Evolutionary conservation across 768 basidiomycete species (phyloP).

Genomic region (Calocybe gangraenosa): DNA sequence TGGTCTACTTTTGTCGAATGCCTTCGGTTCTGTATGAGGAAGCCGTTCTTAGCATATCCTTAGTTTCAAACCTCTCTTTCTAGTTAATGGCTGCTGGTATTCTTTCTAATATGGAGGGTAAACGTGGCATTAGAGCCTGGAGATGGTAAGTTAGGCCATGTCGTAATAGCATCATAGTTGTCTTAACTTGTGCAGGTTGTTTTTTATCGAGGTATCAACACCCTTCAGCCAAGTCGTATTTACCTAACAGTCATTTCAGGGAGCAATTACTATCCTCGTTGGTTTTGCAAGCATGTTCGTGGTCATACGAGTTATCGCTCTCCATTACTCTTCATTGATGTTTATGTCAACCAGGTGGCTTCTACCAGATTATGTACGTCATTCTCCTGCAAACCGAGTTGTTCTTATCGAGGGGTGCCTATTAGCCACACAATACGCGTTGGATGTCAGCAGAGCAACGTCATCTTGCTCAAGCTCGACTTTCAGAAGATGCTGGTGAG

Average conservation of each 20-base stretch:
- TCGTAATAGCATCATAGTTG: not conserved
- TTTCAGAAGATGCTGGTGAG: constrained; percentile 66
- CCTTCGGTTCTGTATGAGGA: constrained; percentile 57
- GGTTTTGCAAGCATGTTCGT: constrained; percentile 52
- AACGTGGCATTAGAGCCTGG: constrained; percentile 65
- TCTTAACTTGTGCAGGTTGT: constrained; percentile 41
- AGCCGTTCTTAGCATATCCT: not conserved
- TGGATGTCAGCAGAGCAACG: constrained; percentile 51
- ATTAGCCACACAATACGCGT: constrained; percentile 55
- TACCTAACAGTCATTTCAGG: constrained; percentile 29
- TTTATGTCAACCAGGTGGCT: constrained; percentile 38
- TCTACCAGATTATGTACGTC: constrained; percentile 54
- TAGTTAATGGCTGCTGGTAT: constrained; percentile 76
- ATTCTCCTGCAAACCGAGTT: not conserved
- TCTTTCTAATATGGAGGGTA: constrained; percentile 63
- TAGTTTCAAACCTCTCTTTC: not conserved
- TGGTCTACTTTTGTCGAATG: constrained; percentile 60
- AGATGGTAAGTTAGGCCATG: constrained; percentile 44
- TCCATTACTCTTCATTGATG: not conserved
- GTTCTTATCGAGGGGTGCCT: not conserved
- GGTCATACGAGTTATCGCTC: not conserved
- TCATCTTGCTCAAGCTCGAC: constrained; percentile 59
- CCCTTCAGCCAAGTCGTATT: not conserved
- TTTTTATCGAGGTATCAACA: constrained; percentile 56
- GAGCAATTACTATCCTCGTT: constrained; percentile 56